These are phyloP conservation scores for Asterochloris erici DNA, from an alignment of 139 green algal species.

Conservation along the genomic window DNA sequence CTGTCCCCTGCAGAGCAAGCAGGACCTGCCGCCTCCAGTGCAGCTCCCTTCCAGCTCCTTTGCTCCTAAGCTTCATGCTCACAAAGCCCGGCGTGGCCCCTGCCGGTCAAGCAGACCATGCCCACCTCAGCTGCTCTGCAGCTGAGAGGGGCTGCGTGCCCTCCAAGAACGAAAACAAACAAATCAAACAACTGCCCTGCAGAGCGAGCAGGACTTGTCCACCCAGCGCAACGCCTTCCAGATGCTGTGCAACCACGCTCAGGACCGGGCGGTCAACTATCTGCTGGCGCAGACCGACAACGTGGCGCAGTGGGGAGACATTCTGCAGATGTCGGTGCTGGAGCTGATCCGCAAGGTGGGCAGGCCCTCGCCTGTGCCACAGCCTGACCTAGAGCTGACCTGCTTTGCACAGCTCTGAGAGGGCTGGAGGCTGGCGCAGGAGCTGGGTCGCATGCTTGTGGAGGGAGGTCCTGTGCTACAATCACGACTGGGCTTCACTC, in stretches of 20 bases:
- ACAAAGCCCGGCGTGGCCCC: too few species aligned
- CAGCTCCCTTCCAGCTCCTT: too few species aligned
- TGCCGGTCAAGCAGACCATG: not conserved
- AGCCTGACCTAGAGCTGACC: too few species aligned
- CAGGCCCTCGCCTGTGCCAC: not conserved
- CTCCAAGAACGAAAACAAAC: not conserved
- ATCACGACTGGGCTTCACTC: too few species aligned
- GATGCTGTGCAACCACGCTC: constrained; percentile 80
- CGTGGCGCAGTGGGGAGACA: constrained; percentile 87
- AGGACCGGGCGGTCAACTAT: constrained; percentile 84
- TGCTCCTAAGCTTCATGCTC: too few species aligned
- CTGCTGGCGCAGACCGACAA: constrained; percentile 86
- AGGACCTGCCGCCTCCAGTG: too few species aligned
- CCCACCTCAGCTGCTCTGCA: not conserved
- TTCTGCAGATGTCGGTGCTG: constrained; percentile 94
- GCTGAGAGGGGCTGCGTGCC: not conserved
- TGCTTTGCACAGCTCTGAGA: too few species aligned
- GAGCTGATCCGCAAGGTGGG: constrained; percentile 93
- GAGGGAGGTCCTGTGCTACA: too few species aligned
- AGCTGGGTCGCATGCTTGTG: too few species aligned
- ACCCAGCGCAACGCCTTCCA: constrained; percentile 93
- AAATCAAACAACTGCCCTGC: constrained; percentile 19
- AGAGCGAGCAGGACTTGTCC: constrained; percentile 80
- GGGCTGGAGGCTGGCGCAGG: too few species aligned
- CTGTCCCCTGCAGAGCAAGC: too few species aligned